Percentiles rank a stretch among this genome's conserved stretches.
Conservation (phyloP, 129 eudicot species). For the Pulicaria dysenterica region DNA sequence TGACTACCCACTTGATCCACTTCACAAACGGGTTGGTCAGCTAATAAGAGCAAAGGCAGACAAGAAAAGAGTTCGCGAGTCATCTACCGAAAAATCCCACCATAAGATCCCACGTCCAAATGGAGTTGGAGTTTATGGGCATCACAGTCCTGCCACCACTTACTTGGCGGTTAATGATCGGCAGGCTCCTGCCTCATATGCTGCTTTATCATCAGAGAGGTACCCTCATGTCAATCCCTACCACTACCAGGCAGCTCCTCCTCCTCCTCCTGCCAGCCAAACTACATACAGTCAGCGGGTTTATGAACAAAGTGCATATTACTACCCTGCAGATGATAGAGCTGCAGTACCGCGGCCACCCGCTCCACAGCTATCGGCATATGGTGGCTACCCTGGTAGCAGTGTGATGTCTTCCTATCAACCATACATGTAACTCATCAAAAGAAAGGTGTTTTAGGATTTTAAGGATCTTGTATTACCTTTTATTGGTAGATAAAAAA, state of each 20-base stretch:
- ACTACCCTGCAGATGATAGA: conserved; percentile 42
- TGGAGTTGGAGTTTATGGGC: conserved; percentile 38
- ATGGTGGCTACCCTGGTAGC: conserved; percentile 32
- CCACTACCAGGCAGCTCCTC: conserved; percentile 33
- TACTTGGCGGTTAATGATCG: conserved; percentile 27
- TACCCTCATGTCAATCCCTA: conserved; percentile 33
- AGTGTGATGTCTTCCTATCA: conserved; percentile 31
- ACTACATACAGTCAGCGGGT: conserved; percentile 38
- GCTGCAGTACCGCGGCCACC: conserved; percentile 17
- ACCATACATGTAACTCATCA: conserved; percentile 30
- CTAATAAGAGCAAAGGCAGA: conserved; percentile 45
- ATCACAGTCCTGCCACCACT: conserved; percentile 30
- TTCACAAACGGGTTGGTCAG: conserved; percentile 49
- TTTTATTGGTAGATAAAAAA: too few species aligned
- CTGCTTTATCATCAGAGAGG: conserved; percentile 27
- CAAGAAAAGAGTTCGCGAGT: conserved; percentile 34
- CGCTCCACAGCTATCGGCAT: conserved; percentile 29
- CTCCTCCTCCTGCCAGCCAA: conserved; percentile 28
- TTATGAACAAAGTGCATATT: conserved; percentile 42
- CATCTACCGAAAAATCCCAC: conserved; percentile 32
- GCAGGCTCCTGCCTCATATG: conserved; percentile 34
- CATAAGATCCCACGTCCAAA: conserved; percentile 41
- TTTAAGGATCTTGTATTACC: not conserved
- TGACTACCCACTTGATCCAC: conserved; percentile 62
- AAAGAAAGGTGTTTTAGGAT: conserved; percentile 5